phyloP scores from a whole-genome alignment of 2,329 filamentous ascomycete genomes.

The Lachnellula occidentalis region DNA sequence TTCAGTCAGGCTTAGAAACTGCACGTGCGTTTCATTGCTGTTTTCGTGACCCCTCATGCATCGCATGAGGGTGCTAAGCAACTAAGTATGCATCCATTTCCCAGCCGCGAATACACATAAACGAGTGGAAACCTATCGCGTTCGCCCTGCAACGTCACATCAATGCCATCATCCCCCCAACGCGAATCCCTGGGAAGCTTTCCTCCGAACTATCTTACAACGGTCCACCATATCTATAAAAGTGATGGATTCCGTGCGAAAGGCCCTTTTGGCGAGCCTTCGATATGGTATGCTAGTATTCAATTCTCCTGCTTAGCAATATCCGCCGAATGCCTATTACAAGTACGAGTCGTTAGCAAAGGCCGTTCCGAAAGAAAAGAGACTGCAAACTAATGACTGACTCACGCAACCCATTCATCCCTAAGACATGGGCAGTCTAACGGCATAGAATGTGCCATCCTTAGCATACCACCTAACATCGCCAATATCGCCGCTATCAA shows the following conservation, averaged over 20 bases:
- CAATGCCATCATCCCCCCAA: not conserved
- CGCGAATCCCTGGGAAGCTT: not conserved
- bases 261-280: not conserved
- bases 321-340: too few species aligned
- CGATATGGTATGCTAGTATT: not conserved
- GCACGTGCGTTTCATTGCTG: not conserved
- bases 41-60: not conserved
- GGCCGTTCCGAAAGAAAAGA: too few species aligned
- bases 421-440: constrained; percentile 39
- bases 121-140: not conserved
- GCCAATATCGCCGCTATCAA: constrained; percentile 49
- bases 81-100: not conserved
- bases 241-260: not conserved
- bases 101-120: not conserved
- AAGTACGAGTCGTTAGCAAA: too few species aligned
- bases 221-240: not conserved
- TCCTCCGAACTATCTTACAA: not conserved
- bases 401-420: not conserved
- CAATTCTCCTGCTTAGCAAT: not conserved
- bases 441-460: constrained; percentile 56
- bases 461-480: constrained; percentile 55
- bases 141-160: not conserved
- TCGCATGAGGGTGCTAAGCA: not conserved
- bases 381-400: not conserved
- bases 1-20: not conserved